Evolutionary conservation across 768 basidiomycete species (phyloP).

Genomic region (Clitopilus passeckerianus): DNA sequence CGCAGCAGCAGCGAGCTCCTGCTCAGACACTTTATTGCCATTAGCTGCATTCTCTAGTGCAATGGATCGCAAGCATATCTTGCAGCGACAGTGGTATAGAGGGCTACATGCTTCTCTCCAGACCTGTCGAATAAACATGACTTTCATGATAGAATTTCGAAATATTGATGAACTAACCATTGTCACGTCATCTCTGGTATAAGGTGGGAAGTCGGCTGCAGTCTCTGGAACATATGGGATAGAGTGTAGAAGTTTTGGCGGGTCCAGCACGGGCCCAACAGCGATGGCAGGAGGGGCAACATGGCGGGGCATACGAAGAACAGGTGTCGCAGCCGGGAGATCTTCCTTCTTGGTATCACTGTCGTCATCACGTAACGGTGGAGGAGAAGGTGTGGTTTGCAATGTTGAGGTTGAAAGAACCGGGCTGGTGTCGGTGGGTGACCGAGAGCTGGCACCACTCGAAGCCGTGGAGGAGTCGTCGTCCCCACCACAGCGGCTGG

Average conservation of each 20-base stretch:
- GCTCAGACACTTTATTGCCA: slow-evolving; percentile 17
- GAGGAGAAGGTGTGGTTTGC: slow-evolving; percentile 76
- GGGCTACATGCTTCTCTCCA: slow-evolving; percentile 76
- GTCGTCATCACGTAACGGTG: slow-evolving; percentile 34
- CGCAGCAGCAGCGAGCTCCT: slow-evolving; percentile 16
- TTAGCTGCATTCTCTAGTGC: slow-evolving; percentile 41
- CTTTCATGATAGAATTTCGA: slow-evolving; percentile 3
- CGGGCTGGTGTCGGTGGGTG: slow-evolving; percentile 59
- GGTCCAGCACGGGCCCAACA: slow-evolving; percentile 56
- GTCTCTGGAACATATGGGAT: slow-evolving; percentile 69
- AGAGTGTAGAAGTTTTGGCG: slow-evolving; percentile 55
- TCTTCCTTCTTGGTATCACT: slow-evolving; percentile 29
- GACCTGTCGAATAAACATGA: slow-evolving; percentile 31
- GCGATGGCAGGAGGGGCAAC: slow-evolving; percentile 26
- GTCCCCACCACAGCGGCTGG: slow-evolving; percentile 5
- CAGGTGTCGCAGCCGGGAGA: slow-evolving; percentile 9
- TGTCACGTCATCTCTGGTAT: slow-evolving; percentile 54
- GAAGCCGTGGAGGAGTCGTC: slow-evolving; percentile 39
- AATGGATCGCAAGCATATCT: slow-evolving; percentile 69
- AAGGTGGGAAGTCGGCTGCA: slow-evolving; percentile 46
- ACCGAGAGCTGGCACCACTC: slow-evolving; percentile 36
- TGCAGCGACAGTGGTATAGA: slow-evolving; percentile 66
- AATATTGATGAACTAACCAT: slow-evolving; percentile 33
- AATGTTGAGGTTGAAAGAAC: slow-evolving; percentile 70
- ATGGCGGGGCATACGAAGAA: slow-evolving; percentile 13